phyloP scores from a whole-genome alignment of 768 basidiomycete species.

The Megacollybia marginata region DNA sequence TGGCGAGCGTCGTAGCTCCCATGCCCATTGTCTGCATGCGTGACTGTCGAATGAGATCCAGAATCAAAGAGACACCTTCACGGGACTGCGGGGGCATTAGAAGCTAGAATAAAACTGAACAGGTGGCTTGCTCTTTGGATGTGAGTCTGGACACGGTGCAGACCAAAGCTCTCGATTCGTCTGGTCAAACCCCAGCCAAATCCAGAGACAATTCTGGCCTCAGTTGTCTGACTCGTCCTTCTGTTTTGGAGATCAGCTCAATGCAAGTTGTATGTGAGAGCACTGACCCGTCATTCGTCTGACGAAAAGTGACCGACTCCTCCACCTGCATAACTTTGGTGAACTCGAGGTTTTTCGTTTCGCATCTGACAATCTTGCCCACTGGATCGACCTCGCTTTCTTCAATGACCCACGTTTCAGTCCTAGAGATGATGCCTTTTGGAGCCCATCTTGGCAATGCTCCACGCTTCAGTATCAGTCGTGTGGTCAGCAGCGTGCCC shows the following conservation, averaged over 20 bases:
- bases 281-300: constrained; percentile 62
- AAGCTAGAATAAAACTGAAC: neutral
- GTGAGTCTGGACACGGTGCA: constrained; percentile 81
- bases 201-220: constrained; percentile 79
- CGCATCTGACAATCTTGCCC: constrained; percentile 67
- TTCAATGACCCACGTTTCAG: constrained; percentile 93
- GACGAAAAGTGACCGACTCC: constrained; percentile 69
- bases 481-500: constrained; percentile 77
- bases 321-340: constrained; percentile 92
- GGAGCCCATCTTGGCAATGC: constrained; percentile 91
- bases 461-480: constrained; percentile 89
- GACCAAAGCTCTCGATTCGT: constrained; percentile 79
- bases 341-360: constrained; percentile 88
- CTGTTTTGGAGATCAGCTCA: constrained; percentile 25
- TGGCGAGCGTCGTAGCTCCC: constrained; percentile 15
- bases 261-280: neutral
- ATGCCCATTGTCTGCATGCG: constrained; percentile 55
- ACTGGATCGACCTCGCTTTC: constrained; percentile 89
- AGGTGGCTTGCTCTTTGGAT: constrained; percentile 61
- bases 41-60: constrained; percentile 73
- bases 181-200: constrained; percentile 90
- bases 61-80: constrained; percentile 79
- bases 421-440: constrained; percentile 69
- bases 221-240: constrained; percentile 78
- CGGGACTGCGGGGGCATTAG: constrained; percentile 49